Conservation (phyloP, 2,329 filamentous ascomycete genomes). For the Cercospora brassicicola region DNA sequence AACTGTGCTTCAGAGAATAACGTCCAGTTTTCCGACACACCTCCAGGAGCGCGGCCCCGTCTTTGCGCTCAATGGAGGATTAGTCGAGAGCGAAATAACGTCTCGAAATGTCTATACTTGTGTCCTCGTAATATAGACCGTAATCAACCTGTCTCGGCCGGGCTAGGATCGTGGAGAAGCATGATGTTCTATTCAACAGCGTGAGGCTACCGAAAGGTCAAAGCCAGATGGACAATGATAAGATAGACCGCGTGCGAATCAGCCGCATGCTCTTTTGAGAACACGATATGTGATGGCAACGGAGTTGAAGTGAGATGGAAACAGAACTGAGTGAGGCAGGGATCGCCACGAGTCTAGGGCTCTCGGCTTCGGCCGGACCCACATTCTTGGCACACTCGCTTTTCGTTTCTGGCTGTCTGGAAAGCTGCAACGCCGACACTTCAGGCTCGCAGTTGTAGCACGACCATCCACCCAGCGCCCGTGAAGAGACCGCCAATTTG, state of each 20-base stretch:
- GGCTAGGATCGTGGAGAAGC: neutral
- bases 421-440: neutral
- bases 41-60: too few species aligned
- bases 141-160: neutral
- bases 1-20: neutral
- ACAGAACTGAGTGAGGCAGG: neutral
- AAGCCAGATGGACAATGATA: neutral
- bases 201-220: neutral
- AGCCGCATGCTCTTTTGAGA: neutral
- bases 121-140: neutral
- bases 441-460: slow-evolving; percentile 18
- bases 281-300: neutral
- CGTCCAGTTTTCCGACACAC: too few species aligned
- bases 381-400: slow-evolving; percentile 10
- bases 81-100: neutral
- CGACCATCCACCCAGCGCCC: slow-evolving; percentile 24
- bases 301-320: neutral
- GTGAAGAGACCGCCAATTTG: slow-evolving; percentile 27
- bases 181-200: neutral
- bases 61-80: neutral
- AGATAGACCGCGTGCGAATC: neutral
- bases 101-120: neutral
- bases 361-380: neutral
- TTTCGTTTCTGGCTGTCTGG: neutral
- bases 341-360: neutral